These are phyloP conservation scores for Globisporangium paroecandrum DNA, from an alignment of 352 stramenopile genomes.

Conservation along the genomic window DNA sequence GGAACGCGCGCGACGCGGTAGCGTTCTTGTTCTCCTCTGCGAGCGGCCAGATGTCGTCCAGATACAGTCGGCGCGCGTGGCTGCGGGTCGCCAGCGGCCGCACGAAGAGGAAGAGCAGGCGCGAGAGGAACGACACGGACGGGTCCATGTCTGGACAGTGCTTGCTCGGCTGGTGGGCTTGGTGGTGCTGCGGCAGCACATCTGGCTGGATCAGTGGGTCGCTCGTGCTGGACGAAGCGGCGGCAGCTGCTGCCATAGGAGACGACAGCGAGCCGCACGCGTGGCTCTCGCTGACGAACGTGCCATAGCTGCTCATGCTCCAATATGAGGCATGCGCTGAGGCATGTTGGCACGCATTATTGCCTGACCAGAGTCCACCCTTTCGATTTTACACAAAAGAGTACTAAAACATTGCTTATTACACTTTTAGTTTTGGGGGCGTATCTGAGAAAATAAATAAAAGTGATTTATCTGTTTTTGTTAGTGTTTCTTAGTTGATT, in stretches of 20 bases:
- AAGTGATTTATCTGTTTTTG: no score
- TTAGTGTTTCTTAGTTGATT: no score
- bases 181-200: not conserved
- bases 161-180: not conserved
- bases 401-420: no score
- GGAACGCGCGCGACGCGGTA: constrained; percentile 26
- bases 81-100: constrained; percentile 30
- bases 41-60: constrained; percentile 35
- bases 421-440: no score
- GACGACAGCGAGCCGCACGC: not conserved
- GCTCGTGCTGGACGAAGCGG: not conserved
- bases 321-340: not conserved
- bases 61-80: constrained; percentile 13
- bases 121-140: constrained; percentile 25
- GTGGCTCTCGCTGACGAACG: constrained; percentile 1
- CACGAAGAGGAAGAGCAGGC: constrained; percentile 35
- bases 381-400: no score
- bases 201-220: not conserved
- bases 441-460: no score
- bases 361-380: no score
- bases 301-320: constrained; percentile 13
- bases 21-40: constrained; percentile 25
- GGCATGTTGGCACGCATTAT: no score
- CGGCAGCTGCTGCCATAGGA: not conserved
- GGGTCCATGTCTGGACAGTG: constrained; percentile 7